These are phyloP conservation scores for Cytospora schulzeri DNA, from an alignment of 2,329 filamentous ascomycete species.

Conservation along the genomic window DNA sequence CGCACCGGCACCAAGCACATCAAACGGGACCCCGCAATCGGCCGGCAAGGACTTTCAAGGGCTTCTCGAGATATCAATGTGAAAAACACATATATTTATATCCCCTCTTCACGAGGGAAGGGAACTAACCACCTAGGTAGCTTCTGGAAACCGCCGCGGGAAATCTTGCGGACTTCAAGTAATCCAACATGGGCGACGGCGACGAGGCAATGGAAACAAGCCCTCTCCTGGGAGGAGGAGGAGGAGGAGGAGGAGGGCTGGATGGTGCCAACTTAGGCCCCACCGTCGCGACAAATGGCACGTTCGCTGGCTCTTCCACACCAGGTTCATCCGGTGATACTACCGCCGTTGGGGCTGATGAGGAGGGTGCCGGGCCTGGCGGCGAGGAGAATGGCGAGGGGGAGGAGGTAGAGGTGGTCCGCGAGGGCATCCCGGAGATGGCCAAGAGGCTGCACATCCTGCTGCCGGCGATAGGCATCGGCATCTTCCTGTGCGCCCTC, in stretches of 20 bases:
- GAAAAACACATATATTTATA: too few relatives aligned
- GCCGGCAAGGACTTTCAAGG: background rate
- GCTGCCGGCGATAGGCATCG: constrained; percentile 43
- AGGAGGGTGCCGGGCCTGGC: background rate
- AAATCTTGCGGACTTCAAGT: background rate
- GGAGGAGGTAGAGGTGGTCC: constrained; percentile 13
- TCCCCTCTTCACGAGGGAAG: too few relatives aligned
- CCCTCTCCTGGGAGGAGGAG: constrained; percentile 22
- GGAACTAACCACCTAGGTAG: too few relatives aligned
- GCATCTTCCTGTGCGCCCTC: constrained; percentile 66
- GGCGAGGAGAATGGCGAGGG: background rate
- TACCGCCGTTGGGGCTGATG: background rate
- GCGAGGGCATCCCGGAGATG: constrained; percentile 35
- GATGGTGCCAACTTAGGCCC: background rate
- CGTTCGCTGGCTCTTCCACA: constrained; percentile 5
- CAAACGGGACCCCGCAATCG: background rate
- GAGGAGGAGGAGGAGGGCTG: too few relatives aligned
- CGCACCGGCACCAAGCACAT: background rate
- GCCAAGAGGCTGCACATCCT: constrained; percentile 42
- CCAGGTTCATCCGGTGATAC: background rate
- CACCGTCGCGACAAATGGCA: background rate
- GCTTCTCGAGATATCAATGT: too few relatives aligned
- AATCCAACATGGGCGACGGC: too few relatives aligned
- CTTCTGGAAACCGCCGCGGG: background rate
- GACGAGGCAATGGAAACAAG: constrained; percentile 16